Evolutionary conservation across 2,329 filamentous ascomycete genomes (phyloP), one percentile per base, ranked within the genome.

Genomic region (Ustilaginoidea virens): DNA sequence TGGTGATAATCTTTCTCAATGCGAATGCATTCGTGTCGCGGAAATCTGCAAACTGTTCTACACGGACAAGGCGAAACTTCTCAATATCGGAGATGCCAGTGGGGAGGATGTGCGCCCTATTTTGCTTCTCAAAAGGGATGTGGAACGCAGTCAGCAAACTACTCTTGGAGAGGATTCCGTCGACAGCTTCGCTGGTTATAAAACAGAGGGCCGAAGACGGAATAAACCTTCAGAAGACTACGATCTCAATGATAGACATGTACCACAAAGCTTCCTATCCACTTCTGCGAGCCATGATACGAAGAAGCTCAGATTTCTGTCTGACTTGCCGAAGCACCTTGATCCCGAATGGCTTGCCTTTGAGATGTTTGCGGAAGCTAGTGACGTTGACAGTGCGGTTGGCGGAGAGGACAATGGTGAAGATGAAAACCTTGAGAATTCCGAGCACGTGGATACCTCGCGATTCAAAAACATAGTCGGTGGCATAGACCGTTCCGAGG

Each of bases 301-400:
- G 16, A 23, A 5, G 20, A 36, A 30, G 8, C 10, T 16, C 5
- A 27, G 25, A 5, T 7, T 10, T 7, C 23, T 29, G 8, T 42
- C 38, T 26, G 42, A 35, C 15, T 42, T 92, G 3, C 82, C 83
- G 1, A 61, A 64, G 1, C 78, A 85, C 34, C 60, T 93, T 0
- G 86, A 93, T 40, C 74, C 79, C 0, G 86, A 92, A 51, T 94
- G 86, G 86, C 69, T 93, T 38, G 86, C 86, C 0, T 71, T 94
- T 11, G 83, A 93, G 47, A 80, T 93, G 1, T 90, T 77, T 46
- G 67, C 70, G 11, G 74, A 81, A 41, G 63, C 72, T 3, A 55
- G 61, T 4, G 66, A 63, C 2, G 43, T 5, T 15, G n/a, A 25
- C n/a, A n/a, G n/a, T 16, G 24, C 2, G 6, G 24, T 15, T 17